Conservation (phyloP, 192 early-diverging fungal genomes). For the Backusella liffmaniae region DNA sequence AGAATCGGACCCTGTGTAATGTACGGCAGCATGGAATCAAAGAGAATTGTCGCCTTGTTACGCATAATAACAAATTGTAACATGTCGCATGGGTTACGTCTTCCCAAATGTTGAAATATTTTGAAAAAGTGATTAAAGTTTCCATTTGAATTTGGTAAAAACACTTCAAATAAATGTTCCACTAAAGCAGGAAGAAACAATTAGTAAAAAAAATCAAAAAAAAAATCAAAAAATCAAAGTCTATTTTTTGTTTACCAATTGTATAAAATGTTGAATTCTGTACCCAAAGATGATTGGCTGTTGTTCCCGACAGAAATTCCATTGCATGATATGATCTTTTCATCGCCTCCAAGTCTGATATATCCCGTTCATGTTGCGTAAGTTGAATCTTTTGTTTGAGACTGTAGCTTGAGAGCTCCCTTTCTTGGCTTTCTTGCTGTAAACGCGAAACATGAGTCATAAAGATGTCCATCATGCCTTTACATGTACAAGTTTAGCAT, state of each 20-base stretch:
- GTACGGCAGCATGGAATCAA: constrained; percentile 31
- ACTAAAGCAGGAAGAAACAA: neutral
- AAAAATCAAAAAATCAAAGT: too few species aligned
- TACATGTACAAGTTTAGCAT: too few species aligned
- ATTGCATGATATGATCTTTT: constrained; percentile 41
- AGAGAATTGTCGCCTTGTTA: constrained; percentile 16
- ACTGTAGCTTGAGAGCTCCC: neutral
- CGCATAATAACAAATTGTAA: constrained; percentile 24
- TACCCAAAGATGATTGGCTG: constrained; percentile 30
- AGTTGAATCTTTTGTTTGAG: constrained; percentile 9
- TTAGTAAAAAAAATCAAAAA: too few species aligned
- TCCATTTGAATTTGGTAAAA: constrained; percentile 27
- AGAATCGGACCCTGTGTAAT: constrained; percentile 21
- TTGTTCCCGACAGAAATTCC: constrained; percentile 31
- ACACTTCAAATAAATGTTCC: constrained; percentile 18
- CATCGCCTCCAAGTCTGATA: constrained; percentile 24
- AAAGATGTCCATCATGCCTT: constrained; percentile 37
- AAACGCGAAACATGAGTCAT: constrained; percentile 31
- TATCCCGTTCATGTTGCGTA: constrained; percentile 20
- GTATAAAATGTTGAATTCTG: constrained; percentile 22
- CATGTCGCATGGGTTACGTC: constrained; percentile 28
- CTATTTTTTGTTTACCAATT: constrained; percentile 20
- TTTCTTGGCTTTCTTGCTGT: neutral
- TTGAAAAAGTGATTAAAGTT: constrained; percentile 38
- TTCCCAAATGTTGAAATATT: constrained; percentile 28